Conservation (phyloP, 2,329 filamentous ascomycete genomes). For the Neofusicoccum sp. region DNA sequence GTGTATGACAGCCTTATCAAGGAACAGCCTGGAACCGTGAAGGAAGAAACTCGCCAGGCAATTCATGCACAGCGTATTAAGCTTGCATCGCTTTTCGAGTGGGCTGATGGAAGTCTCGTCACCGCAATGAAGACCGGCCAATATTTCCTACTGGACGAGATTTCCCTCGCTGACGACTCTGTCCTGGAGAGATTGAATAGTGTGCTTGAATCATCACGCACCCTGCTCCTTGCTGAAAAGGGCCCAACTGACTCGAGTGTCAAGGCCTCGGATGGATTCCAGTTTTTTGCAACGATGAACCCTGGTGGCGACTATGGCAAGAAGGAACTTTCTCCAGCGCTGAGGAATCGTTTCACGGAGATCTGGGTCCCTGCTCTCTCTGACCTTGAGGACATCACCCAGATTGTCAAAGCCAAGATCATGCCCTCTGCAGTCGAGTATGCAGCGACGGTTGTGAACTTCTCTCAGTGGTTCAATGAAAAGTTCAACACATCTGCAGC, state of each 20-base stretch:
- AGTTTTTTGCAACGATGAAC: conserved; percentile 99
- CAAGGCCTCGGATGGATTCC: conserved; percentile 75
- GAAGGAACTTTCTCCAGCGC: conserved; percentile 89
- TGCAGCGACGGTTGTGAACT: conserved; percentile 74
- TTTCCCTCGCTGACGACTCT: conserved; percentile 95
- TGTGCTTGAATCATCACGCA: conserved; percentile 85
- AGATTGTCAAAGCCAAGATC: conserved; percentile 83
- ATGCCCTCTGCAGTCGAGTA: conserved; percentile 56
- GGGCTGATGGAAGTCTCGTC: conserved; percentile 91
- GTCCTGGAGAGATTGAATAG: conserved; percentile 96
- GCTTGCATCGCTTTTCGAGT: conserved; percentile 88
- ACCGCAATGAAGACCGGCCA: conserved; percentile 89
- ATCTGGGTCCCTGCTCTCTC: conserved; percentile 95
- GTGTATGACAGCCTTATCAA: conserved; percentile 60
- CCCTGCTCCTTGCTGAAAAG: conserved; percentile 90
- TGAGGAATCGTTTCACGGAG: conserved; percentile 96
- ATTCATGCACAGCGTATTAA: conserved; percentile 52
- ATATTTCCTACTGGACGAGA: conserved; percentile 95
- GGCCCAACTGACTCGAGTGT: conserved; percentile 82
- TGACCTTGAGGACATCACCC: conserved; percentile 79
- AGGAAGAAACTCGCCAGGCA: conserved; percentile 40
- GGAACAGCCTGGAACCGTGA: conserved; percentile 50
- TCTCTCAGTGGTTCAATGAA: conserved; percentile 89
- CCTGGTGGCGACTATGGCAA: conserved; percentile 98
- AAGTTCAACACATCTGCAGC: conserved; percentile 75